Conservation (phyloP, 2,329 filamentous ascomycete genomes). For the Aspergillus sp. region DNA sequence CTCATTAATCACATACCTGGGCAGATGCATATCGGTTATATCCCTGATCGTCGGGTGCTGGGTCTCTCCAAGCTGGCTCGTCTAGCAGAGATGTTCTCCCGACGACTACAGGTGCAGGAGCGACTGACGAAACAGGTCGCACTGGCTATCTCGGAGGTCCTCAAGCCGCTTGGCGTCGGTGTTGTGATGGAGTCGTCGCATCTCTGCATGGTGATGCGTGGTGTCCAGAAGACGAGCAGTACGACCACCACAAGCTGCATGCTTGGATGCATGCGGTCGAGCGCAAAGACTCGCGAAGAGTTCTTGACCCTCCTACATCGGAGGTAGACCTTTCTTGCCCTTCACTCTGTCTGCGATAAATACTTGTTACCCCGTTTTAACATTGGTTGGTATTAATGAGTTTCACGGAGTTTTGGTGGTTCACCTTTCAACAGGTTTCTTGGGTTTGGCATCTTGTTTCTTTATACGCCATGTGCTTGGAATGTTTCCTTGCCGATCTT, state of each 20-base stretch:
- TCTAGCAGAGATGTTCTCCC: slow-evolving; percentile 95
- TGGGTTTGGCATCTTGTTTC: slow-evolving; percentile 23
- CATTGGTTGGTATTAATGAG: slow-evolving; percentile 26
- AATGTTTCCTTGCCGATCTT: background rate
- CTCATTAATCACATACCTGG: slow-evolving; percentile 11
- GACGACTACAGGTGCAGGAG: slow-evolving; percentile 92
- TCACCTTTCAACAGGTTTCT: slow-evolving; percentile 44
- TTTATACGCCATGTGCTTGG: background rate
- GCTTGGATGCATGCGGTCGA: slow-evolving; percentile 90
- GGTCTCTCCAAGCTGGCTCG: slow-evolving; percentile 93
- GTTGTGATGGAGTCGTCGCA: slow-evolving; percentile 98
- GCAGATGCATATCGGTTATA: slow-evolving; percentile 98
- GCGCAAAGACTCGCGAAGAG: slow-evolving; percentile 91
- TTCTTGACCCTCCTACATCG: slow-evolving; percentile 79
- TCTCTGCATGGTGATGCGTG: slow-evolving; percentile 98
- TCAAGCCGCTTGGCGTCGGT: slow-evolving; percentile 90
- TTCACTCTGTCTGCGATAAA: slow-evolving; percentile 12
- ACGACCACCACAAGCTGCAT: slow-evolving; percentile 95
- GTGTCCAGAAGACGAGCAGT: slow-evolving; percentile 87
- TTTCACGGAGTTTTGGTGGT: slow-evolving; percentile 36
- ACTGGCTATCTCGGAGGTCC: slow-evolving; percentile 85
- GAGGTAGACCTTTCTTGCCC: slow-evolving; percentile 30
- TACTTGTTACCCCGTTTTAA: slow-evolving; percentile 22
- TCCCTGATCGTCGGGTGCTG: slow-evolving; percentile 85
- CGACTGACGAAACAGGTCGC: slow-evolving; percentile 95